phyloP scores from a whole-genome alignment of 352 stramenopile species.

The Globisporangium irregulare region DNA sequence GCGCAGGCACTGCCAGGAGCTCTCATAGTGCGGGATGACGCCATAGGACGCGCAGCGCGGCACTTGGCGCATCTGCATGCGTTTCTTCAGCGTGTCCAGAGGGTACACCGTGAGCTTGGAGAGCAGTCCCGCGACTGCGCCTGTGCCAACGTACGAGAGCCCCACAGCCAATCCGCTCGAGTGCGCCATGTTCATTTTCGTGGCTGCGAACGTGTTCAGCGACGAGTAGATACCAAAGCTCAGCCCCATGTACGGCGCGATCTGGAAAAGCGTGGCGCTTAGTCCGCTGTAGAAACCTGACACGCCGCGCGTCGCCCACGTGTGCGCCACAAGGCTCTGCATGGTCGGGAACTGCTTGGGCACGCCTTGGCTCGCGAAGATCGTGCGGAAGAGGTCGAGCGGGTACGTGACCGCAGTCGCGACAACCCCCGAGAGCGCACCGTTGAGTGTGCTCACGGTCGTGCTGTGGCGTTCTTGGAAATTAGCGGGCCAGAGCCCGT shows the following conservation, averaged over 20 bases:
- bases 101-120: conserved; percentile 94
- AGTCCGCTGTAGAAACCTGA: conserved; percentile 90
- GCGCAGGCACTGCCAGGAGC: conserved; percentile 51
- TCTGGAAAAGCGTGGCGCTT: conserved; percentile 86
- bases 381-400: conserved; percentile 93
- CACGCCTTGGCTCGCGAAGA: conserved; percentile 90
- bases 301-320: conserved; percentile 67
- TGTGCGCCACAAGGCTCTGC: conserved; percentile 63
- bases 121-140: conserved; percentile 84
- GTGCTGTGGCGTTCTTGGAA: conserved; percentile 21
- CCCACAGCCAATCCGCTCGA: conserved; percentile 25
- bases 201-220: conserved; percentile 38
- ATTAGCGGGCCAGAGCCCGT: conserved; percentile 31
- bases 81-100: conserved; percentile 95
- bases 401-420: conserved; percentile 92
- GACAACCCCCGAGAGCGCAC: conserved; percentile 82
- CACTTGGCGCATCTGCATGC: conserved; percentile 89
- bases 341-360: conserved; percentile 83
- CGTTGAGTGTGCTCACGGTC: conserved; percentile 68
- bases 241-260: conserved; percentile 95
- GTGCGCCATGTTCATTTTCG: conserved; percentile 18
- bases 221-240: conserved; percentile 93
- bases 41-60: conserved; percentile 58
- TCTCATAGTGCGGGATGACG: conserved; percentile 62
- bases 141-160: conserved; percentile 69